Evolutionary conservation across 2,329 filamentous ascomycete species (phyloP).

Genomic region (Fusarium sp.): DNA sequence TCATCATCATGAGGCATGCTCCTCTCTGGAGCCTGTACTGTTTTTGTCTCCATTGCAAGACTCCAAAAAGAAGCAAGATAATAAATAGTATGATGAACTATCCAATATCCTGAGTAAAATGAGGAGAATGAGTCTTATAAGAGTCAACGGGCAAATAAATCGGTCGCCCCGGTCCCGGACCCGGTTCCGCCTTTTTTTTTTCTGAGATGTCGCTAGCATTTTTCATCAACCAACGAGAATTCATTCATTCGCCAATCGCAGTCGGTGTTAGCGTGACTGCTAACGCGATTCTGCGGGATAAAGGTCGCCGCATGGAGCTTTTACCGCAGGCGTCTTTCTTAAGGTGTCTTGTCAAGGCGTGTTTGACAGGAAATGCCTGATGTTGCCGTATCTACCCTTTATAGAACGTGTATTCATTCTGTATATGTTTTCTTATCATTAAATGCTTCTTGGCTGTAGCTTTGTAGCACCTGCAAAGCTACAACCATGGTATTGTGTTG

Average conservation of each 20-base stretch:
- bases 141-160: constrained; percentile 21
- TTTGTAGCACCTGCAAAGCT: too few relatives aligned
- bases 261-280: constrained; percentile 7
- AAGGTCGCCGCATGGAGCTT: constrained; percentile 25
- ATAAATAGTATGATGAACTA: background rate
- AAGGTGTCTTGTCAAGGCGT: background rate
- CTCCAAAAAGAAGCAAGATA: background rate
- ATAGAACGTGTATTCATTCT: background rate
- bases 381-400: constrained; percentile 9
- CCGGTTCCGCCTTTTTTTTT: constrained; percentile 31
- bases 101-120: background rate
- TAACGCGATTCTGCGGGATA: constrained; percentile 32
- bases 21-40: constrained; percentile 26
- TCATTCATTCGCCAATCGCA: constrained; percentile 25
- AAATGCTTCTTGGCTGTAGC: background rate
- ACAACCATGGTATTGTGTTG: background rate
- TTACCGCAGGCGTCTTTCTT: background rate
- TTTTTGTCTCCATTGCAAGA: background rate
- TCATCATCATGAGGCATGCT: constrained; percentile 32
- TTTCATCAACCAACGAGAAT: constrained; percentile 1
- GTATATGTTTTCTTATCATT: background rate
- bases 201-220: constrained; percentile 1
- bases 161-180: constrained; percentile 29
- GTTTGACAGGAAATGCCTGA: constrained; percentile 5
- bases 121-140: constrained; percentile 18